These are phyloP conservation scores for Coniella vitis DNA, from an alignment of 2,329 filamentous ascomycete species.

Conservation along the genomic window DNA sequence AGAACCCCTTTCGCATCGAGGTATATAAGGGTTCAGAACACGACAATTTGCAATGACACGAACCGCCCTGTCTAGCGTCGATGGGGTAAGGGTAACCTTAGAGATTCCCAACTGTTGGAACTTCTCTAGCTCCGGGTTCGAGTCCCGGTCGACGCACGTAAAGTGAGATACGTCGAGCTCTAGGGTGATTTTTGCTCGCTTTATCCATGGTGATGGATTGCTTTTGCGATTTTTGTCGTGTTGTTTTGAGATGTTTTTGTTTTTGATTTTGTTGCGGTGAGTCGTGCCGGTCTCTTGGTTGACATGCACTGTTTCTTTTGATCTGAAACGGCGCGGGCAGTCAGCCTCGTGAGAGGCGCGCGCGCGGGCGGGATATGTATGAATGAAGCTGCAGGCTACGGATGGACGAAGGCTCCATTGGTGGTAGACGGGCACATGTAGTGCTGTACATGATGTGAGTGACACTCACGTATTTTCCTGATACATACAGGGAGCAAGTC, in stretches of 20 bases:
- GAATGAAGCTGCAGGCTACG: too few species aligned
- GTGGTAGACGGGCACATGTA: too few species aligned
- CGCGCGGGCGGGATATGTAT: too few species aligned
- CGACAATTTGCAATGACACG: background rate
- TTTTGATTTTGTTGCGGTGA: background rate
- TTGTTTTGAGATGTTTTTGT: background rate
- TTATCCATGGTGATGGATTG: background rate
- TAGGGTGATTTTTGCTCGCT: background rate
- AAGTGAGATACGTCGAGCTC: background rate
- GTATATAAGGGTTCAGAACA: background rate
- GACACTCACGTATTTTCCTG: too few species aligned
- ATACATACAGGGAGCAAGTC: too few species aligned
- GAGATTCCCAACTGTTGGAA: conserved; percentile 1
- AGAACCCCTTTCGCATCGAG: background rate
- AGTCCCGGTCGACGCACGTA: background rate
- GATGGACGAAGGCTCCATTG: too few species aligned
- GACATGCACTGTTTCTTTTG: background rate
- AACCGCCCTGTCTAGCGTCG: background rate
- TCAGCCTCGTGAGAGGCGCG: too few species aligned
- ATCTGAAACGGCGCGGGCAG: too few species aligned
- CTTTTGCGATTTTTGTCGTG: background rate
- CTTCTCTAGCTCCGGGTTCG: conserved; percentile 5
- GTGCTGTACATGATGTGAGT: too few species aligned
- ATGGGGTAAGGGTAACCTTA: conserved; percentile 5
- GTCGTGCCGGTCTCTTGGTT: background rate